A percentile compares a stretch with the other conserved stretches of the same genome.
Conservation (phyloP, 352 stramenopile genomes). For the Globisporangium ultimum region DNA sequence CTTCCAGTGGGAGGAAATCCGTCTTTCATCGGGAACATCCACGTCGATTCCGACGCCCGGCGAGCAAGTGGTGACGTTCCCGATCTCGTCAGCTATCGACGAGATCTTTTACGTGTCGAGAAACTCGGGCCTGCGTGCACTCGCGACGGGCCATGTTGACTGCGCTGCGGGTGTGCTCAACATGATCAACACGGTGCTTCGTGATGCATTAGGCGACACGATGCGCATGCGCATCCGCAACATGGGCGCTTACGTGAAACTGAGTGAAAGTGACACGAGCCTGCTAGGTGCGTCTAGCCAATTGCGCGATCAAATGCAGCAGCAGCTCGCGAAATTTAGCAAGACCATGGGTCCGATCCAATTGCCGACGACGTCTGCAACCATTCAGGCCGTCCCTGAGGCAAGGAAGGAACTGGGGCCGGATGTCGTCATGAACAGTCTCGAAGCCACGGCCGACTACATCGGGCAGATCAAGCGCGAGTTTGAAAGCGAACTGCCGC, state of each 20-base stretch:
- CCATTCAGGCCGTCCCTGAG: constrained; percentile 21
- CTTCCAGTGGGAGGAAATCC: constrained; percentile 85
- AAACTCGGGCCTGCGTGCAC: constrained; percentile 73
- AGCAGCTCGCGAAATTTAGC: constrained; percentile 82
- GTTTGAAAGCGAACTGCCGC: constrained; percentile 64
- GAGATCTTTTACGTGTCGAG: constrained; percentile 87
- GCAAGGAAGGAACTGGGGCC: constrained; percentile 57
- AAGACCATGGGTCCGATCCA: constrained; percentile 69
- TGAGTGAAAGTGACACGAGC: constrained; percentile 55
- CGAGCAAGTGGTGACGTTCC: constrained; percentile 47
- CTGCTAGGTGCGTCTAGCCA: constrained; percentile 59
- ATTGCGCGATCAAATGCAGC: constrained; percentile 84
- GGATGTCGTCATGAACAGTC: constrained; percentile 81
- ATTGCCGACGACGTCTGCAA: constrained; percentile 12
- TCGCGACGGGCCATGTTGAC: constrained; percentile 81
- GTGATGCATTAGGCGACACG: constrained; percentile 70
- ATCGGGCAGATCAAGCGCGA: constrained; percentile 76
- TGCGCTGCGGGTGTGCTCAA: constrained; percentile 82
- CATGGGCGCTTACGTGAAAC: constrained; percentile 60
- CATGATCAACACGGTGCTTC: constrained; percentile 82
- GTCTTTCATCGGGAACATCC: constrained; percentile 38
- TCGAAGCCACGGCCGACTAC: constrained; percentile 72
- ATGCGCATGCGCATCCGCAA: constrained; percentile 77
- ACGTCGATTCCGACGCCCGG: constrained; percentile 7
- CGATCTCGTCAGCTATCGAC: constrained; percentile 82